Evolutionary conservation across 768 basidiomycete genomes (phyloP), one percentile per base, ranked within the genome.

Genomic region (Lentinula raphanica): DNA sequence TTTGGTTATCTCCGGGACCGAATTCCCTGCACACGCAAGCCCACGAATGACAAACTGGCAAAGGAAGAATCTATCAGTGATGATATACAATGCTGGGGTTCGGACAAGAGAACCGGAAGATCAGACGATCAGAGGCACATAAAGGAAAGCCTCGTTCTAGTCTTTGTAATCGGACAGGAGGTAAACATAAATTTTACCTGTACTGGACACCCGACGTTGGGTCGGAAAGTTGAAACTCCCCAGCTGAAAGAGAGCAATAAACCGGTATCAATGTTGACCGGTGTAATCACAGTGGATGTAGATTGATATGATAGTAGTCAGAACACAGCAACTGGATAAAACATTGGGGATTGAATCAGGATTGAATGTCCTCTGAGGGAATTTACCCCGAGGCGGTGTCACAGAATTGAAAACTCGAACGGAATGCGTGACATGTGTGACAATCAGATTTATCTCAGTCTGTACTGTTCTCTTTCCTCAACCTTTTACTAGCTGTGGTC

Each of bases 401-500:
- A 32, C 31, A 35, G 19, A 50, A 21, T 50, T 49, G 31, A 21
- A 27, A 48, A 21, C 27, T 44, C 19, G 40, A 23, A 44, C 17
- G 17, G 31, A 21, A 19, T 21, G 19, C 29, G 49, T 21, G 49
- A 32, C 32, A 29, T 19, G 23, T 38, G 36, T 36, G 17, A 44
- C 56, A 15, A 32, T 44, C 48, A 21, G 32, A 21, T 58, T 49
- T 42, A 36, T 32, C 21, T 40, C 23, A 35, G 25, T 32, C 31
- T 36, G 35, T 19, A 46, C 56, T 59, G 27, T 59, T 44, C 44
- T 59, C 54, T 50, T 59, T 42, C 51, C 57, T 62, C 51, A 44
- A 58, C 61, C 57, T 25, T 60, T 50, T 50, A 56, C 40, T 31
- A 31, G 38, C 57, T 42, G 60, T 61, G 68, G 66, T 64, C 67